Base-by-base conservation (phyloP, 163 green algal genomes). In the Scenedesmus sp. region DNA sequence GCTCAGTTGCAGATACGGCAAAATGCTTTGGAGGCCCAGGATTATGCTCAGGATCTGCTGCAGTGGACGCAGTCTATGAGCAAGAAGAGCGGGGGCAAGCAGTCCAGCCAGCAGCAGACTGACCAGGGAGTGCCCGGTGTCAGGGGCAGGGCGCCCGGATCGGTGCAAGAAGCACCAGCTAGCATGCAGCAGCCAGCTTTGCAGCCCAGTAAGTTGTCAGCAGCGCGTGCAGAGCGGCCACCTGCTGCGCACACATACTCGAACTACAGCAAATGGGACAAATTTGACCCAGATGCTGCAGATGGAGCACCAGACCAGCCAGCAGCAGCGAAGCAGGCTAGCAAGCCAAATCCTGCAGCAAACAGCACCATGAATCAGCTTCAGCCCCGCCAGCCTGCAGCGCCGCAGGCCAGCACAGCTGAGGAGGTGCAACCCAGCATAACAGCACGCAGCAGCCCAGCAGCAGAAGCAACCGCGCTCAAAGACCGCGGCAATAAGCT, bases 181-280 rank as follows among this genome's bases (percentile, higher is more conserved):
- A 66, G 90, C 13, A 87, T 93, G 34, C 90, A 91, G 70, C 74
- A 91, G 46, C 91, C 91, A 10, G 91, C 88, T 1, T 46, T 93
- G 3, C 57, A 56, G 0, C 59, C 64, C 52, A 89, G 76, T 10
- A 74, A 87, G 59, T 55, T 23, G 91, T 3, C 26, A 16, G 23
- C 56, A 64, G 26, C 3, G 34, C 62, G 26, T 91, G 3, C 60
- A 73, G 0, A 60, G 52, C 74, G 82, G 64, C 23, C 86, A 94
- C 73, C 96, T 46, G 97, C 96, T 4, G 91, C 92, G 0, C 96
- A 98, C 94, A 98, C 96, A 0, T 97, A 98, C 91, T 92, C 96
- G 8, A 91, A 96, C n/a, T 97, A 95, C 88, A 92, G 82, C 79
- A 97, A 97, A 66, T 98, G 97, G 97, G 96, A 98, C 85, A 96